Evolutionary conservation across 2,329 filamentous ascomycete species (phyloP), one percentile per base, ranked within the genome.

Genomic region (Bertia moriformis): DNA sequence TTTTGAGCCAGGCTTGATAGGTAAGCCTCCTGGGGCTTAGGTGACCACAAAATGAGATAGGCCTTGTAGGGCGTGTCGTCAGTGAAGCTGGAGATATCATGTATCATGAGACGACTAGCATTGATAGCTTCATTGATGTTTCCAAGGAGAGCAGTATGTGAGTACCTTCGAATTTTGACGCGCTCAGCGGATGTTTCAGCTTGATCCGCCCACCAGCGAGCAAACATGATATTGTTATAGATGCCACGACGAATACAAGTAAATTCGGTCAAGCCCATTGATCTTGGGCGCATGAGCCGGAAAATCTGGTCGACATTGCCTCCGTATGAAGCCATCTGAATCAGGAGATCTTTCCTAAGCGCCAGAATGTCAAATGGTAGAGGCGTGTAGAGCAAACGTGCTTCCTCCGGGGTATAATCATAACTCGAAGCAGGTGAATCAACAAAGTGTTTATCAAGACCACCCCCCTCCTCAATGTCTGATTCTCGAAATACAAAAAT

Each of bases 281-380:
- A n/a, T 3, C 37, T 27, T 3, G 54, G 58, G 7, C 56, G 46
- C 14, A 49, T 46, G 0, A 66, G 48, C 1, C 60, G 52, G 0
- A 40, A 17, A 30, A 62, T 65, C 3, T 59, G 54, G 35, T 65
- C 59, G 4, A 63, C 42, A 15, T 65, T 51, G 2, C 61, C 60
- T 1, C 49, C 41, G 17, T 54, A 62, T 0, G 59, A 60, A 0
- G 61, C 57, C 39, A 56, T 50, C 3, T 50, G 43, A 12, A 63
- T 59, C 1, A 63, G 47, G 0, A 59, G 22, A 33, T 60, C 52
- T 38, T 65, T 65, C 22, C 61, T 48, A 3, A 55, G 42, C 0
- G 47, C 42, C 2, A 59, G 60, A 5, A 63, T 49, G 39, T 63
- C 52, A 1, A 19, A 17, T 1, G 59, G 60, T 1, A 63, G 46